Conservation (phyloP, 208 protist genomes). For the Leishmania lainsoni region DNA sequence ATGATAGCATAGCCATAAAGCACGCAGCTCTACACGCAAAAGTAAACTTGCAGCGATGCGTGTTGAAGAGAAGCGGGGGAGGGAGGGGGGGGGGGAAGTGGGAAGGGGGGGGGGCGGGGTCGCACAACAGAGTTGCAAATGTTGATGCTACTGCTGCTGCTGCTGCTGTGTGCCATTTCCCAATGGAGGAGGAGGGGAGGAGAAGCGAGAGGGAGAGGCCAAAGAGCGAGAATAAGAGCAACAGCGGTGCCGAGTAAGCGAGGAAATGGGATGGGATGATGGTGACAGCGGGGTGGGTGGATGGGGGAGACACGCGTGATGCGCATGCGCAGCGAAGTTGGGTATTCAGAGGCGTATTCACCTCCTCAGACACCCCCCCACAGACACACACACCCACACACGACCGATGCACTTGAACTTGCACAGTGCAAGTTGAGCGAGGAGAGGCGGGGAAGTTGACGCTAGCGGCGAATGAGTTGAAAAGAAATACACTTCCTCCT, state of each 20-base stretch:
- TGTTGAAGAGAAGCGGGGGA: neutral
- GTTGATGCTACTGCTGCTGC: neutral
- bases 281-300: no score
- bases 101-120: neutral
- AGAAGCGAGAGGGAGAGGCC: slow-evolving; percentile 1
- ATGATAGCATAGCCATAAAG: neutral
- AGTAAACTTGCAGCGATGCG: no score
- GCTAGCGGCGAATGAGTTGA: neutral
- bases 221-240: slow-evolving; percentile 7
- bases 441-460: neutral
- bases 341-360: neutral
- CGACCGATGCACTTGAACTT: neutral
- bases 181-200: neutral
- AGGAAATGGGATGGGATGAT: neutral
- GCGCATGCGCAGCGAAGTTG: neutral
- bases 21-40: neutral
- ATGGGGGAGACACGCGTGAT: neutral
- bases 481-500: neutral
- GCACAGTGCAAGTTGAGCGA: neutral
- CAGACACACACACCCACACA: neutral
- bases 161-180: neutral
- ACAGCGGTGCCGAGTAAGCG: neutral
- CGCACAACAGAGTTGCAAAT: neutral
- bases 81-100: neutral
- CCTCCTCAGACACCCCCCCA: neutral